phyloP scores from a whole-genome alignment of 2,329 filamentous ascomycete species.

The Sclerotinia spermophila region DNA sequence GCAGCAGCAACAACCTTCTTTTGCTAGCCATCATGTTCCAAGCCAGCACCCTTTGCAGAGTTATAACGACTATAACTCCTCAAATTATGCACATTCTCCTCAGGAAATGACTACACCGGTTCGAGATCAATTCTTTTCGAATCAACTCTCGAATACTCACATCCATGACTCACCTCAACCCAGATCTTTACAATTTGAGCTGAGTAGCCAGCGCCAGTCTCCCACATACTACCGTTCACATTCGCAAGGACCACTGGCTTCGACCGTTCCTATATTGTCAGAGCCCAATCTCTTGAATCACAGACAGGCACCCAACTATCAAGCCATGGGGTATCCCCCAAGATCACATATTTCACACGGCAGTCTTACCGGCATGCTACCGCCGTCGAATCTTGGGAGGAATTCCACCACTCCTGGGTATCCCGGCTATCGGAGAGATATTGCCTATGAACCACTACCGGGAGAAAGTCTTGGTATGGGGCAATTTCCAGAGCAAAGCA shows the following conservation, averaged over 20 bases:
- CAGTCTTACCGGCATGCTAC: not conserved
- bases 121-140: conserved; percentile 17
- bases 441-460: not conserved
- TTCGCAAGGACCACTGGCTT: conserved; percentile 7
- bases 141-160: conserved; percentile 13
- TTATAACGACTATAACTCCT: conserved; percentile 16
- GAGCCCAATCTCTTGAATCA: conserved; percentile 7
- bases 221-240: conserved; percentile 10
- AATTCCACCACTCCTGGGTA: not conserved
- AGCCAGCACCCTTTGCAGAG: conserved; percentile 7
- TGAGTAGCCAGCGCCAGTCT: conserved; percentile 8
- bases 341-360: conserved; percentile 1
- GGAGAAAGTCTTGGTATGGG: conserved; percentile 3
- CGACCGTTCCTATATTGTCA: not conserved
- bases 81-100: conserved; percentile 18
- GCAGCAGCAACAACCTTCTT: conserved; percentile 9
- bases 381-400: conserved; percentile 1
- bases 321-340: not conserved
- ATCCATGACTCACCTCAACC: conserved; percentile 13
- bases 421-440: conserved; percentile 9
- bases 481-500: conserved; percentile 4
- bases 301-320: conserved; percentile 3
- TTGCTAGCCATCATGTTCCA: conserved; percentile 8
- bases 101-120: conserved; percentile 14
- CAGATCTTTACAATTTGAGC: conserved; percentile 12